Percentiles rank a stretch among this genome's conserved stretches.
These are phyloP conservation scores for Plectosphaerella sp. DNA, from an alignment of 2,329 filamentous ascomycete genomes.

Conservation along the genomic window DNA sequence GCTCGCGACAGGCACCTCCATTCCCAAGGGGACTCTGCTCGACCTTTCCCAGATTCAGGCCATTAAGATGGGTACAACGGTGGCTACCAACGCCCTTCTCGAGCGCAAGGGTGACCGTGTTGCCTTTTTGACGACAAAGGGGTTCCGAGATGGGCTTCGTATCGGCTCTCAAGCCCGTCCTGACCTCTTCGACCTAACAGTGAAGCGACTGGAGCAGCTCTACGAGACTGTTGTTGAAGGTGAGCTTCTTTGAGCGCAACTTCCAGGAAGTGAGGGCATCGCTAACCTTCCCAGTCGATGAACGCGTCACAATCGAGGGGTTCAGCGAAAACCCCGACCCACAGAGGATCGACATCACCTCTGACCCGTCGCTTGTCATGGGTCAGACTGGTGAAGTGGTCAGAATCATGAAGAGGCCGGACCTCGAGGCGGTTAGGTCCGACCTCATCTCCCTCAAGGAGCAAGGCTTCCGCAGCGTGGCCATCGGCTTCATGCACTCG, in stretches of 20 bases:
- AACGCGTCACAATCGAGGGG: conserved; percentile 52
- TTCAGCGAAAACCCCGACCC: not conserved
- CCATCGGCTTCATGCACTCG: conserved; percentile 68
- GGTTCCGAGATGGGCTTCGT: conserved; percentile 66
- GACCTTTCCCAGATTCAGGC: conserved; percentile 45
- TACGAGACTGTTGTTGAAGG: conserved; percentile 63
- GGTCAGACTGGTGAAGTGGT: conserved; percentile 67
- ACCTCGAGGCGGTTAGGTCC: conserved; percentile 20
- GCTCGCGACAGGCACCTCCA: conserved; percentile 19
- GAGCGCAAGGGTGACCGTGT: conserved; percentile 69
- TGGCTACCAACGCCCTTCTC: conserved; percentile 70
- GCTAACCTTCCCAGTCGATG: conserved; percentile 42
- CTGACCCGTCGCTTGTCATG: conserved; percentile 47
- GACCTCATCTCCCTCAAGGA: conserved; percentile 15
- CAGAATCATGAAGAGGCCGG: conserved; percentile 57
- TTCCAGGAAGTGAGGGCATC: not conserved
- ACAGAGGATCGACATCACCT: conserved; percentile 15
- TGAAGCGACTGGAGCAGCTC: conserved; percentile 62
- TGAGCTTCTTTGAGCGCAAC: not conserved
- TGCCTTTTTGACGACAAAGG: conserved; percentile 66
- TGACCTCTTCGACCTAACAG: conserved; percentile 68
- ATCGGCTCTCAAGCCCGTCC: conserved; percentile 72
- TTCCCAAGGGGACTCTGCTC: conserved; percentile 12
- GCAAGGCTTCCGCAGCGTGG: conserved; percentile 33
- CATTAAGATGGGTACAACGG: conserved; percentile 75